Conservation (phyloP, 805 yeast species). For the Yarrowia sp. region DNA sequence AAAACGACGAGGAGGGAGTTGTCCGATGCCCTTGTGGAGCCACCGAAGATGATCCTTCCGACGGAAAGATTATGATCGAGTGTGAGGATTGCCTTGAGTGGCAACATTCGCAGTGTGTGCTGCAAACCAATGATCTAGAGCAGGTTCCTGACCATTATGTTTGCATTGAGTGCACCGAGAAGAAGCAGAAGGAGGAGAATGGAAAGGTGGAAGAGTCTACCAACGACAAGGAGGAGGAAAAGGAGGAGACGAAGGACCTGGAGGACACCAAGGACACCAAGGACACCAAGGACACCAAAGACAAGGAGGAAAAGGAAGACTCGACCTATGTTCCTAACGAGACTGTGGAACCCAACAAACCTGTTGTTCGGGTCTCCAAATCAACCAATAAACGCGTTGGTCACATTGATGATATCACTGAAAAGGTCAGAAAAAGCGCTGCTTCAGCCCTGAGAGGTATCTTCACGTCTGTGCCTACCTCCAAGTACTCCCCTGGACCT, state of each 20-base stretch:
- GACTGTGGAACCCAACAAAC: background rate
- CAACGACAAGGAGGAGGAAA: conserved; percentile 43
- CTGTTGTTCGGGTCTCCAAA: conserved; percentile 15
- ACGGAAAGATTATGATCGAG: conserved; percentile 62
- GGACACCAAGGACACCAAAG: background rate
- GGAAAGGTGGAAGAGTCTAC: background rate
- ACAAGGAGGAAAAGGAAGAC: background rate
- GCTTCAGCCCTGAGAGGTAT: conserved; percentile 49
- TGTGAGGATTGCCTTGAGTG: conserved; percentile 70
- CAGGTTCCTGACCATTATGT: conserved; percentile 60
- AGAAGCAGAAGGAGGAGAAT: conserved; percentile 41
- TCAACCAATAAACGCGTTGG: conserved; percentile 23
- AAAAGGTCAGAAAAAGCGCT: conserved; percentile 42
- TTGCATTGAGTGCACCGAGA: conserved; percentile 60
- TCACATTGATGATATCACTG: conserved; percentile 39
- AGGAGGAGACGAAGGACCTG: background rate
- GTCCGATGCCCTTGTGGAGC: conserved; percentile 49
- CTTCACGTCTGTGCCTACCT: background rate
- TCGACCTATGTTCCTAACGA: background rate
- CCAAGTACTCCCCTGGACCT: background rate
- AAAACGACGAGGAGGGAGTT: conserved; percentile 39
- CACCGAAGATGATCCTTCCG: conserved; percentile 47
- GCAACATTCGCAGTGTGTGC: conserved; percentile 73
- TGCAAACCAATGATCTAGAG: conserved; percentile 53
- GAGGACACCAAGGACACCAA: conserved; percentile 28